Base-by-base conservation (phyloP, 1,284 basidiomycete genomes). In the Coniophora puteana region DNA sequence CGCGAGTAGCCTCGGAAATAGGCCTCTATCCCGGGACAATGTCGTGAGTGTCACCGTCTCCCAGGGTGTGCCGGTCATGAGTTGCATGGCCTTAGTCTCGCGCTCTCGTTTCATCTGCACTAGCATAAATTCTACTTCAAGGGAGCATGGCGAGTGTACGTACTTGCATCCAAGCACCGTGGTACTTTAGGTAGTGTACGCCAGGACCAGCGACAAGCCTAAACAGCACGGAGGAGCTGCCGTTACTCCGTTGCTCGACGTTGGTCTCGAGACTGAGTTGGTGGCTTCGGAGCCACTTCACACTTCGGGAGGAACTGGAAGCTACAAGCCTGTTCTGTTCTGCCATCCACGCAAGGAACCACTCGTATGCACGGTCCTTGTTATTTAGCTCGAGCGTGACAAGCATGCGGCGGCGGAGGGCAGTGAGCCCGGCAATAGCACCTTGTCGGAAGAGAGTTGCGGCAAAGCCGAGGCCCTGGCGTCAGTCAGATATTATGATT, bases 341-440 rank as follows among this genome's bases (percentile, higher is more conserved):
- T 3, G 93, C 83, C 89, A 99, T 93, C 96, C 96, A 99, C 47
- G 89, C 76, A 22, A 99, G 80, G 62, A 99, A 95, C 94, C 96
- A 99, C 26, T 92, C 87, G 62, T 99, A 98, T 3, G 94, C 77
- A 21, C 80, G 83, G 61, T 99, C 96, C 58, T 94, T 93, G 54
- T 94, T 97, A 38, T 91, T 92, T 52, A 99, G 93, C 67, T 99
- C 96, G 35, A 99, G 79, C 5, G 92, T 88, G 31, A 99, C 93
- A 37, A 99, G 82, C 69, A 99, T 75, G 23, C 95, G 81, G 18
- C 96, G 76, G 44, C 90, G 93, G 30, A 94, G 80, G 24, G 87
- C 74, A 4, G 77, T 81, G 5, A 86, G 77, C 14, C 82, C 85
- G 13, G 90, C 66, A 8, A 84, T 77, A 16, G 82, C 57, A 22